Evolutionary conservation across 1,284 basidiomycete genomes (phyloP), one percentile per base, ranked within the genome.

Genomic region (Apiotrichum siamense): DNA sequence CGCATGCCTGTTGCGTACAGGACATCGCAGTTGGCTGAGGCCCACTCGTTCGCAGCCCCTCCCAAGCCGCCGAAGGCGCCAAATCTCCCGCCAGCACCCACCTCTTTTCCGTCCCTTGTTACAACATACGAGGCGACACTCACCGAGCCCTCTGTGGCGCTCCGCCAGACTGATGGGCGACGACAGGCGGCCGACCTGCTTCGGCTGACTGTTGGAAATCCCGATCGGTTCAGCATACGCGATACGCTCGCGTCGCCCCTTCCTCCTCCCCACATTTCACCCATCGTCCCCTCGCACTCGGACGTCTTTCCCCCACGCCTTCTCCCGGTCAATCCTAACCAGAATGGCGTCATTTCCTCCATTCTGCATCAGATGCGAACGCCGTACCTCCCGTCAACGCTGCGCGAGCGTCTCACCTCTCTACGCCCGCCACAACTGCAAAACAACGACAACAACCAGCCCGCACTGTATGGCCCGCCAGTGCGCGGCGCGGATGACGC

Each of bases 331-430:
- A 68, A 67, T 48, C 63, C 66, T 1, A 44, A 54, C 44, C 59
- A 60, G 29, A 45, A 47, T 2, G 61, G 60, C 10, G 41, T 67
- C 11, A 54, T 70, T 29, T 54, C 61, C 12, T 58, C 59, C 4
- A 55, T 72, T 15, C 52, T 70, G 1, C 58, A 65, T 23, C 55
- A 64, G 32, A 64, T 70, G 20, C 60, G 60, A 15, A 65, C 67
- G 1, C 65, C 67, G 1, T 58, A 66, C 50, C 61, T 72, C 4
- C 70, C 69, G 2, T 59, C 63, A 13, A 38, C 52, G 7, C 57
- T 72, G 18, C 55, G 63, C n/a, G 67, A 69, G 43, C 52, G 70
- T 20, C 62, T 72, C 36, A 69, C 66, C 0, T 59, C 64, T 0
- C 52, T 72, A 11, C 60, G 70, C 17, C 67, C 68, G 10, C 70